Percentiles rank a stretch among this genome's conserved stretches.
Conservation (phyloP, 106 monocot species). For the Iris macrosiphon region DNA sequence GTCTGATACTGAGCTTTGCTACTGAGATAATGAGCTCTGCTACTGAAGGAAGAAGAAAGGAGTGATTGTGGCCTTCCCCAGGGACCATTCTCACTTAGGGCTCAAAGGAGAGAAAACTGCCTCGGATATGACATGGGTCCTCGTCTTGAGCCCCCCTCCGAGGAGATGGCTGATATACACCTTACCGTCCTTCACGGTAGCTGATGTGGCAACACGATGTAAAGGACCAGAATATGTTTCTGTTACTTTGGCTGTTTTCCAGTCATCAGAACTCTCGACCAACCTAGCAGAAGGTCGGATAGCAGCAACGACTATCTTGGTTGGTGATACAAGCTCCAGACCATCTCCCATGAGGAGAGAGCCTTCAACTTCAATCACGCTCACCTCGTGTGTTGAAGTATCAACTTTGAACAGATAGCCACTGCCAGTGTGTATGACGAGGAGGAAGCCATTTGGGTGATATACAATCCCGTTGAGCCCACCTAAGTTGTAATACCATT, state of each 20-base stretch:
- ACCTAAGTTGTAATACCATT: slow-evolving; percentile 39
- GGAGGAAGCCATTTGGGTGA: slow-evolving; percentile 75
- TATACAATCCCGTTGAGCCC: slow-evolving; percentile 82
- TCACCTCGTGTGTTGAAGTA: slow-evolving; percentile 25
- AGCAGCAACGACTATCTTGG: slow-evolving; percentile 54
- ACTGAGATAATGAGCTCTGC: neutral
- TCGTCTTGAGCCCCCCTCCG: slow-evolving; percentile 45
- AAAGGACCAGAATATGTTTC: slow-evolving; percentile 42
- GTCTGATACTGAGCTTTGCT: neutral
- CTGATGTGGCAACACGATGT: slow-evolving; percentile 67
- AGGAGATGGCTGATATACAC: slow-evolving; percentile 65
- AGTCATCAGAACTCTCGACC: slow-evolving; percentile 63
- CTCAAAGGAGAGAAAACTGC: slow-evolving; percentile 41
- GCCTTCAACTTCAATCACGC: slow-evolving; percentile 40
- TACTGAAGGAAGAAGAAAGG: neutral
- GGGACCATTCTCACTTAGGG: slow-evolving; percentile 2
- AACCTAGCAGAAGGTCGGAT: slow-evolving; percentile 16
- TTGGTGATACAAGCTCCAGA: slow-evolving; percentile 58
- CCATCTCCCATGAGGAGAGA: slow-evolving; percentile 70
- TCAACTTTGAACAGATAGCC: slow-evolving; percentile 77
- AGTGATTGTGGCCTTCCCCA: neutral
- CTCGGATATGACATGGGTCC: slow-evolving; percentile 61
- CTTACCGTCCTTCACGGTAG: slow-evolving; percentile 71
- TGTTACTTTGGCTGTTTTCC: slow-evolving; percentile 44
- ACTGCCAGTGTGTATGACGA: slow-evolving; percentile 66